Conservation (phyloP, 2,329 filamentous ascomycete genomes). For the Diplocarpon mali region DNA sequence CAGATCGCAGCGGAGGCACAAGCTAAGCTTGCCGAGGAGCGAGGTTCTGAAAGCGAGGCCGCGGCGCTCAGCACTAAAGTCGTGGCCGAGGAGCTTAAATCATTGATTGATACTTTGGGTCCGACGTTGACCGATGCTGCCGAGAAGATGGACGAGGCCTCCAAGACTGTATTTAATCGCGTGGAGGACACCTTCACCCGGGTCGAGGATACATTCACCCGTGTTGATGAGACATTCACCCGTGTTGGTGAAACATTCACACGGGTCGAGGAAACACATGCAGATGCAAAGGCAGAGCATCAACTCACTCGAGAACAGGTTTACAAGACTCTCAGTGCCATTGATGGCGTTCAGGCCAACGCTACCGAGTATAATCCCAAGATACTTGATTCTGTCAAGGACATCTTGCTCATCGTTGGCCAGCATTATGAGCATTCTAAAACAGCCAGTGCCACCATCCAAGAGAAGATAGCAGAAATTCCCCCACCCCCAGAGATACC, state of each 20-base stretch:
- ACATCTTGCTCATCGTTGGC: constrained; percentile 71
- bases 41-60: constrained; percentile 61
- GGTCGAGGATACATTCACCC: constrained; percentile 59
- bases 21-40: constrained; percentile 60
- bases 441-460: constrained; percentile 43
- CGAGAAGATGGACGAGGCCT: constrained; percentile 79
- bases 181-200: constrained; percentile 70
- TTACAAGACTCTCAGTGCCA: constrained; percentile 58
- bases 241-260: too few species aligned
- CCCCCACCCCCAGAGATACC: constrained; percentile 43
- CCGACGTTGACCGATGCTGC: constrained; percentile 70
- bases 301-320: constrained; percentile 73
- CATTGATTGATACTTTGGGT: constrained; percentile 76
- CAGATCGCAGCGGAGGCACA: constrained; percentile 65
- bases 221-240: too few species aligned
- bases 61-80: constrained; percentile 65
- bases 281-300: constrained; percentile 67
- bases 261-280: constrained; percentile 65
- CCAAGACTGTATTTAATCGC: constrained; percentile 72
- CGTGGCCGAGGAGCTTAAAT: constrained; percentile 76
- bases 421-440: constrained; percentile 87
- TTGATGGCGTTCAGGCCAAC: constrained; percentile 68
- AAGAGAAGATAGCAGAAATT: constrained; percentile 46
- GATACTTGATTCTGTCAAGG: constrained; percentile 74
- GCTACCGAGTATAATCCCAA: constrained; percentile 78